Conservation (phyloP, 1,284 basidiomycete species). For the Sporisorium sorghi region DNA sequence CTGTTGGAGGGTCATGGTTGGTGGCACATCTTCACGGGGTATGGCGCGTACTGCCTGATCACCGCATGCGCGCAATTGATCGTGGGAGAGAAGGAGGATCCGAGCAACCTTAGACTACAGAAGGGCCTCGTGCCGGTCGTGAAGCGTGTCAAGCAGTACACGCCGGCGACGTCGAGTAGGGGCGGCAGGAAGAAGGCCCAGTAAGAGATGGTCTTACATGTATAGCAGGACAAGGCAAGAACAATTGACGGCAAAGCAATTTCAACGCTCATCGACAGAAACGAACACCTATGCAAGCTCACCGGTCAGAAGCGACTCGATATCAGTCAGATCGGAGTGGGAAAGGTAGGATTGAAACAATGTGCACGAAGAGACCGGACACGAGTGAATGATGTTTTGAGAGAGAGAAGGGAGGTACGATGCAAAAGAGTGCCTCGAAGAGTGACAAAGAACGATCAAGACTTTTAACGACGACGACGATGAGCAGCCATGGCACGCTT, state of each 20-base stretch:
- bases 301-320: background rate
- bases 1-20: conserved; percentile 68
- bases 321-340: background rate
- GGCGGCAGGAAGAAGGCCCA: conserved; percentile 6
- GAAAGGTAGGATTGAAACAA: background rate
- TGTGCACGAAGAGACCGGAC: background rate
- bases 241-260: background rate
- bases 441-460: too few relatives aligned
- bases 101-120: conserved; percentile 41
- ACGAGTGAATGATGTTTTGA: background rate
- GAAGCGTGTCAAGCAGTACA: conserved; percentile 36
- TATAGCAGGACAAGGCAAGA: background rate
- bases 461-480: conserved; percentile 26
- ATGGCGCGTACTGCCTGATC: conserved; percentile 71
- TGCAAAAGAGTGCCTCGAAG: too few relatives aligned
- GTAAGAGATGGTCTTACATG: background rate
- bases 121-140: conserved; percentile 37
- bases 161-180: background rate
- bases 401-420: too few relatives aligned
- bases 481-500: conserved; percentile 16
- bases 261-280: background rate
- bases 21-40: conserved; percentile 73
- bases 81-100: conserved; percentile 51
- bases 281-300: background rate
- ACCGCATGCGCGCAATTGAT: conserved; percentile 56